Evolutionary conservation across 768 basidiomycete species (phyloP).

Genomic region (Tricholoma hemisulphureum): DNA sequence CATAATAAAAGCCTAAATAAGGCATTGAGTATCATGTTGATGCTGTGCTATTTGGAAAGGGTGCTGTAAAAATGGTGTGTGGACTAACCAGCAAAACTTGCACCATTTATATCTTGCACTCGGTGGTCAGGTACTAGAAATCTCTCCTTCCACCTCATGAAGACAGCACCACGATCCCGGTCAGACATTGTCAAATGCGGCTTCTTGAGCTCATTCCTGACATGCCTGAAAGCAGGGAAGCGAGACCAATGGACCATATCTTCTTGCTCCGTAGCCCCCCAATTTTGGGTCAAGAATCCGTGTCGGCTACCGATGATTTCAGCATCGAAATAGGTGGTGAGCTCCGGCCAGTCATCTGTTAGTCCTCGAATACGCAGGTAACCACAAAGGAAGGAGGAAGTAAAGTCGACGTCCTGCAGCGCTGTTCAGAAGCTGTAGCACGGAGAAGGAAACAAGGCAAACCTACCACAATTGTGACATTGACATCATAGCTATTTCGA

Average conservation of each 20-base stretch:
- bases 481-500: slow-evolving; percentile 91
- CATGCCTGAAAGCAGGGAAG: slow-evolving; percentile 85
- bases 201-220: slow-evolving; percentile 74
- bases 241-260: slow-evolving; percentile 94
- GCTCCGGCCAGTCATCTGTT: slow-evolving; percentile 92
- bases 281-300: slow-evolving; percentile 87
- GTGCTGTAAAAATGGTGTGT: slow-evolving; percentile 5
- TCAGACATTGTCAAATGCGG: slow-evolving; percentile 78
- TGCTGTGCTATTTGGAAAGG: slow-evolving; percentile 8
- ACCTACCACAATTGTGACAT: slow-evolving; percentile 85
- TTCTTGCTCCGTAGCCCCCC: slow-evolving; percentile 88
- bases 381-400: slow-evolving; percentile 82
- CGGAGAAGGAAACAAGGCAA: slow-evolving; percentile 22
- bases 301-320: slow-evolving; percentile 91
- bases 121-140: slow-evolving; percentile 95
- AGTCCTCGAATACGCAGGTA: slow-evolving; percentile 91
- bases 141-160: slow-evolving; percentile 97
- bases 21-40: slow-evolving; percentile 14
- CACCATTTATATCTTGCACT: slow-evolving; percentile 91
- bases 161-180: slow-evolving; percentile 76
- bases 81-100: slow-evolving; percentile 87
- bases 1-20: slow-evolving; percentile 83
- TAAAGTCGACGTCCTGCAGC: slow-evolving; percentile 82
- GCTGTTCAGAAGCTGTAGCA: slow-evolving; percentile 5
- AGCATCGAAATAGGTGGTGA: slow-evolving; percentile 96